Evolutionary conservation across 169 alveolate species (phyloP).

Genomic region (Eimeria mitis): DNA sequence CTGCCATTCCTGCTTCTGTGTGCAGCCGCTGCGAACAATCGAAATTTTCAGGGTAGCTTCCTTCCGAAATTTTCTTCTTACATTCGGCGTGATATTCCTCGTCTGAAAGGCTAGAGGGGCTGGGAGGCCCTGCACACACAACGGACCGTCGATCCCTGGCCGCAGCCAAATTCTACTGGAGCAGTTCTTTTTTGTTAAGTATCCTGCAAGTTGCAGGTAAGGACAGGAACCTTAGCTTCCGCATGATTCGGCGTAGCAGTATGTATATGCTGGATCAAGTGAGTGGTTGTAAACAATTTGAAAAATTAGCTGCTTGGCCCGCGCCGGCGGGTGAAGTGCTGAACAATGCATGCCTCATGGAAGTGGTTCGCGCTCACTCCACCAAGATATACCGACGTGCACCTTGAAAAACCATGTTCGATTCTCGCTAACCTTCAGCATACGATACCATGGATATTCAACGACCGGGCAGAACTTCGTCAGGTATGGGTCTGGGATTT

Average conservation of each 20-base stretch:
- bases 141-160: neutral
- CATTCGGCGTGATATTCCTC: slow-evolving; percentile 53
- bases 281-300: neutral
- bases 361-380: slow-evolving; percentile 38
- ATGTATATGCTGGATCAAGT: neutral
- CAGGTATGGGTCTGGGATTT: slow-evolving; percentile 74
- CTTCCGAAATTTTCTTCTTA: slow-evolving; percentile 45
- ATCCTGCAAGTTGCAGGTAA: neutral
- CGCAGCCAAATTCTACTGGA: neutral
- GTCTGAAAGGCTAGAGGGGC: slow-evolving; percentile 66
- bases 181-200: neutral
- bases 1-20: slow-evolving; percentile 76
- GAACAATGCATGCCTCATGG: neutral
- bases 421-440: slow-evolving; percentile 67
- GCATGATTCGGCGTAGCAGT: neutral
- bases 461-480: slow-evolving; percentile 76
- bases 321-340: neutral
- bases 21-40: slow-evolving; percentile 65
- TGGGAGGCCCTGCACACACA: slow-evolving; percentile 61
- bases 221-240: neutral
- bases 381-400: slow-evolving; percentile 68
- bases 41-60: slow-evolving; percentile 59
- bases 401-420: slow-evolving; percentile 72
- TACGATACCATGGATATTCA: slow-evolving; percentile 75
- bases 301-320: neutral